Evolutionary conservation across 2,329 filamentous ascomycete genomes (phyloP).

Genomic region (Aspergillus niger): DNA sequence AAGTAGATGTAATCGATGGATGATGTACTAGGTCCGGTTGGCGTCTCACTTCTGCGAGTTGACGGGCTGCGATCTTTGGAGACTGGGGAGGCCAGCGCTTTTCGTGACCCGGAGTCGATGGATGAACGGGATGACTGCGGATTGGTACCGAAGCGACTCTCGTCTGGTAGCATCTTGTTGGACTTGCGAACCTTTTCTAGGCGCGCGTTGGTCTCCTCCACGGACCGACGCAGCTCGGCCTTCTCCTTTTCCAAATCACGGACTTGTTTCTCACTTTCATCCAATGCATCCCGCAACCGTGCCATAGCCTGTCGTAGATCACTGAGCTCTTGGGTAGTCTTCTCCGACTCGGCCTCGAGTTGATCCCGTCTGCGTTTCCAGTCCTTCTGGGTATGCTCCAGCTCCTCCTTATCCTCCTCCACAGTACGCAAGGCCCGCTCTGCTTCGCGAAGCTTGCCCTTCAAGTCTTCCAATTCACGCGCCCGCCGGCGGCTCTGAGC

Average conservation of each 20-base stretch:
- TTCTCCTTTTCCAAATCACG: conserved; percentile 82
- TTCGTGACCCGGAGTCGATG: conserved; percentile 54
- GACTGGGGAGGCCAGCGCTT: conserved; percentile 52
- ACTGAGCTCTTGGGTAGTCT: conserved; percentile 69
- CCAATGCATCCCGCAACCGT: conserved; percentile 75
- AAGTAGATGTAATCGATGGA: conserved; percentile 64
- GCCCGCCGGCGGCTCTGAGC: conserved; percentile 73
- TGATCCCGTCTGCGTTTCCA: conserved; percentile 74
- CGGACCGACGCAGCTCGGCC: conserved; percentile 68
- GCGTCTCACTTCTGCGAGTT: conserved; percentile 40
- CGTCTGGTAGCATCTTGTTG: conserved; percentile 62
- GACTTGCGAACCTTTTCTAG: conserved; percentile 78
- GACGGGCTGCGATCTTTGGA: conserved; percentile 41
- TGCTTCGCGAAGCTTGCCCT: conserved; percentile 73
- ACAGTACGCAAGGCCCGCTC: conserved; percentile 74
- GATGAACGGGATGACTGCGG: conserved; percentile 59
- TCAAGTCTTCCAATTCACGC: conserved; percentile 84
- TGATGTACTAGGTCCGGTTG: conserved; percentile 31
- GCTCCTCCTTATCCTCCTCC: conserved; percentile 73
- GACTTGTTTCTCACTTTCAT: conserved; percentile 83
- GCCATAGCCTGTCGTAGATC: conserved; percentile 77
- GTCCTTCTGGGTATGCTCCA: conserved; percentile 72
- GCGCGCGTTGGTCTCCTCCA: conserved; percentile 75
- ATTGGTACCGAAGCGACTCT: conserved; percentile 54
- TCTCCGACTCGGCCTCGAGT: conserved; percentile 69